phyloP scores from a whole-genome alignment of 371 early-diverging fungal genomes.

The Dichotomocladium elegans region DNA sequence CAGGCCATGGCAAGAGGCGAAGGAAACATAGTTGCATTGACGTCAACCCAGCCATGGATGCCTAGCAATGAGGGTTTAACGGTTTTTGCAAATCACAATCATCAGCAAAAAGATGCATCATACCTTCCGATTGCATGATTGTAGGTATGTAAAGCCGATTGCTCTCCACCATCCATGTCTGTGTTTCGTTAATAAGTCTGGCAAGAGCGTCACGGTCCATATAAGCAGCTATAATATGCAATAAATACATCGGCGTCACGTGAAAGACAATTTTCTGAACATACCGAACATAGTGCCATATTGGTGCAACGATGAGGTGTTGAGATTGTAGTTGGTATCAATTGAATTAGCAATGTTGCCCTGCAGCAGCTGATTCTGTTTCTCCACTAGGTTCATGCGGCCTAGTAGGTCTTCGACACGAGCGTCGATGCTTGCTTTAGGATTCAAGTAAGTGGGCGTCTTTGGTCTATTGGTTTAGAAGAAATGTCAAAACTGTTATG shows the following conservation, averaged over 20 bases:
- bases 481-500: too few relatives aligned
- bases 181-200: constrained; percentile 13
- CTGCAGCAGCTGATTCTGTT: constrained; percentile 13
- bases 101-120: not conserved
- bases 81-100: not conserved
- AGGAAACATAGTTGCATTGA: constrained; percentile 10
- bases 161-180: constrained; percentile 8
- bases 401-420: constrained; percentile 19
- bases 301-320: constrained; percentile 4
- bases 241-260: too few relatives aligned
- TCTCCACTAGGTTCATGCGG: constrained; percentile 17
- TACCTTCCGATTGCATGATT: constrained; percentile 22
- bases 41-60: constrained; percentile 13
- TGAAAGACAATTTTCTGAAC: not conserved
- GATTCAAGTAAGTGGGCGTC: constrained; percentile 9
- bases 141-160: constrained; percentile 15
- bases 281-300: constrained; percentile 16
- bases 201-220: constrained; percentile 10
- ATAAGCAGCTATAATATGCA: constrained; percentile 7
- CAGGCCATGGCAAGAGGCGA: constrained; percentile 11
- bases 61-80: not conserved
- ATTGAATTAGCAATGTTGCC: constrained; percentile 10
- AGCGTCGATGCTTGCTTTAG: constrained; percentile 6
- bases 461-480: too few relatives aligned
- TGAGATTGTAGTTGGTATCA: constrained; percentile 9